A percentile compares a stretch with the other conserved stretches of the same genome.
Conservation (phyloP, 805 yeast genomes). For the Priceomyces melissophilus region DNA sequence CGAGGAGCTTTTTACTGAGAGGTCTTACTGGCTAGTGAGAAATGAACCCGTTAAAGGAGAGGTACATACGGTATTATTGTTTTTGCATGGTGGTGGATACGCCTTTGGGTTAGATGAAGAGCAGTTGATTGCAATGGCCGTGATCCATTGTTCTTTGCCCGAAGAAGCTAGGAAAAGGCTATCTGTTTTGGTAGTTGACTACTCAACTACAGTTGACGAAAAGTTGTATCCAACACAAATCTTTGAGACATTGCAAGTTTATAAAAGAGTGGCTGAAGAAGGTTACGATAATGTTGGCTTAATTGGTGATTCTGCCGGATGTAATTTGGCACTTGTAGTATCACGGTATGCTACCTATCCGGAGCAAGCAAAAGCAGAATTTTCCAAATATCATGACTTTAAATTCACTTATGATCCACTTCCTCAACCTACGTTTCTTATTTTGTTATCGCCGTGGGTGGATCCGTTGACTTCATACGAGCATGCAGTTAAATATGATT, state of each 20-base stretch:
- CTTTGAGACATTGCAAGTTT: conserved; percentile 1
- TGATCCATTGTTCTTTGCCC: not conserved
- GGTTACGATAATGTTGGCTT: conserved; percentile 13
- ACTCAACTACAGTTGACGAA: not conserved
- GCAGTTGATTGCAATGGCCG: not conserved
- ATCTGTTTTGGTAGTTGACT: not conserved
- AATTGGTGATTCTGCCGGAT: conserved; percentile 16
- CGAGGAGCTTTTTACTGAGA: too few species aligned
- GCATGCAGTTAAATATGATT: too few species aligned
- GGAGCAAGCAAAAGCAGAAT: not conserved
- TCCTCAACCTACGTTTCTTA: too few species aligned
- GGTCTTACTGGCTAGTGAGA: conserved; percentile 7
- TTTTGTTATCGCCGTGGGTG: too few species aligned
- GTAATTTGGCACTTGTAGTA: conserved; percentile 7
- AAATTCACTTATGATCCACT: not conserved
- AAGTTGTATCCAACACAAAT: conserved; percentile 1
- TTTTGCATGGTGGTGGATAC: conserved; percentile 3
- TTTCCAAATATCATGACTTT: not conserved
- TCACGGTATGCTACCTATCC: not conserved
- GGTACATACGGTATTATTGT: too few species aligned
- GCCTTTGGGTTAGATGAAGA: not conserved
- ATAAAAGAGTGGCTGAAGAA: conserved; percentile 8
- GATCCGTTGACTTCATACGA: too few species aligned
- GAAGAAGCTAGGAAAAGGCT: not conserved
- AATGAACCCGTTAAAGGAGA: conserved; percentile 10